phyloP scores from a whole-genome alignment of 805 yeast genomes.

The Kluyveromyces wickerhamii region DNA sequence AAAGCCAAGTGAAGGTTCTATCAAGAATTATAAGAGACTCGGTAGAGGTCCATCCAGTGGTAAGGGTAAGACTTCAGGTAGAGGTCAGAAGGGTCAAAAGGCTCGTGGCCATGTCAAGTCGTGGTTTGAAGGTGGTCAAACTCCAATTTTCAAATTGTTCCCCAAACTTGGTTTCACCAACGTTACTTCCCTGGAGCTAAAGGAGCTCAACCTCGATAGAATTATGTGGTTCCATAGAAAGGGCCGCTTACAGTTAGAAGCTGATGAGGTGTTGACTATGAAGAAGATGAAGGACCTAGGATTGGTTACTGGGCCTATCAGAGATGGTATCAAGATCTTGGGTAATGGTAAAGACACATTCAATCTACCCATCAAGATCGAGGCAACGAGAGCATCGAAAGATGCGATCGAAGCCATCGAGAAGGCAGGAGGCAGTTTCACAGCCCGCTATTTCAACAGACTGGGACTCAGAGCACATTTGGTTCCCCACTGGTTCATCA shows the following conservation, averaged over 20 bases:
- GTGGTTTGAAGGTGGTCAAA: constrained; percentile 99
- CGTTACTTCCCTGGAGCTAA: constrained; percentile 44
- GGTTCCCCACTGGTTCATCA: constrained; percentile 60
- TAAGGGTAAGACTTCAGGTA: constrained; percentile 88
- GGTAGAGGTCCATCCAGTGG: constrained; percentile 97
- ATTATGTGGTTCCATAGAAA: constrained; percentile 63
- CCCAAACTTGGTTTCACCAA: constrained; percentile 86
- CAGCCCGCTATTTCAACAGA: constrained; percentile 61
- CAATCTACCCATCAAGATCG: constrained; percentile 61
- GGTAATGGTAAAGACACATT: constrained; percentile 50
- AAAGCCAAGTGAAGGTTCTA: constrained; percentile 55
- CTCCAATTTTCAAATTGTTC: constrained; percentile 75
- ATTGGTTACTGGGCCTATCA: constrained; percentile 58
- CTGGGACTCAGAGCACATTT: constrained; percentile 69
- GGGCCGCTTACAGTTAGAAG: constrained; percentile 52
- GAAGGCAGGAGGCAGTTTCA: constrained; percentile 61
- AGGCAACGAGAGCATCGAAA: constrained; percentile 73
- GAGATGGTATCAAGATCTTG: constrained; percentile 75
- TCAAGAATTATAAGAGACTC: constrained; percentile 55
- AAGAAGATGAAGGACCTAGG: constrained; percentile 69
- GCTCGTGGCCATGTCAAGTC: constrained; percentile 85
- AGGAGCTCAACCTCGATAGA: constrained; percentile 56
- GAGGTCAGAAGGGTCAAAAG: constrained; percentile 98
- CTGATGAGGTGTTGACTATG: constrained; percentile 64
- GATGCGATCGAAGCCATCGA: constrained; percentile 72